Evolutionary conservation across 2,329 filamentous ascomycete species (phyloP).

Genomic region (Penicillium expansum): DNA sequence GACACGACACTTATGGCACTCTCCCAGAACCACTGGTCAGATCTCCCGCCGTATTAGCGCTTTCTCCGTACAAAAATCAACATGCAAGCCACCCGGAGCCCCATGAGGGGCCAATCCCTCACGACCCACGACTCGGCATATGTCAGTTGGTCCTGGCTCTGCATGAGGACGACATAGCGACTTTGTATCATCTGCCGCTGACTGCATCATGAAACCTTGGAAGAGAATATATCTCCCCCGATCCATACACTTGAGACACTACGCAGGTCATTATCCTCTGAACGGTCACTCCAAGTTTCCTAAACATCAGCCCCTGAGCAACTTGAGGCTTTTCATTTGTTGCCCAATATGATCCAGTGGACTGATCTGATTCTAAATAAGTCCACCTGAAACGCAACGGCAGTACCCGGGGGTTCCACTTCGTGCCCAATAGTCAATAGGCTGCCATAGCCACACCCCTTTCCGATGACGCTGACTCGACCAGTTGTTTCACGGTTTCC

Average conservation of each 20-base stretch:
- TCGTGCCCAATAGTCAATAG: slow-evolving; percentile 12
- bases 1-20: neutral
- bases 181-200: slow-evolving; percentile 10
- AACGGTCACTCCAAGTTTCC: neutral
- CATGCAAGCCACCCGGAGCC: slow-evolving; percentile 7
- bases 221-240: neutral
- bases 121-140: neutral
- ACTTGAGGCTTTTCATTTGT: neutral
- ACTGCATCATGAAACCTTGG: slow-evolving; percentile 1
- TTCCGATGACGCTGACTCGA: slow-evolving; percentile 2
- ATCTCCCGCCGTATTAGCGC: neutral
- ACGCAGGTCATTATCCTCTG: neutral
- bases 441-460: slow-evolving; percentile 4
- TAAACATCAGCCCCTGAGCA: slow-evolving; percentile 1
- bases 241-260: neutral
- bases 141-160: neutral
- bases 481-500: slow-evolving; percentile 11
- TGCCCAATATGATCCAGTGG: slow-evolving; percentile 7
- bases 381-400: slow-evolving; percentile 9
- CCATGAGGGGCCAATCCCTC: slow-evolving; percentile 1
- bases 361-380: slow-evolving; percentile 3
- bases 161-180: neutral
- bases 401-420: slow-evolving; percentile 7
- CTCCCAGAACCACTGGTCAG: neutral
- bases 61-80: neutral